phyloP scores from a whole-genome alignment of 176 grass and related monocot genomes.

The Oryza glumipatula region DNA sequence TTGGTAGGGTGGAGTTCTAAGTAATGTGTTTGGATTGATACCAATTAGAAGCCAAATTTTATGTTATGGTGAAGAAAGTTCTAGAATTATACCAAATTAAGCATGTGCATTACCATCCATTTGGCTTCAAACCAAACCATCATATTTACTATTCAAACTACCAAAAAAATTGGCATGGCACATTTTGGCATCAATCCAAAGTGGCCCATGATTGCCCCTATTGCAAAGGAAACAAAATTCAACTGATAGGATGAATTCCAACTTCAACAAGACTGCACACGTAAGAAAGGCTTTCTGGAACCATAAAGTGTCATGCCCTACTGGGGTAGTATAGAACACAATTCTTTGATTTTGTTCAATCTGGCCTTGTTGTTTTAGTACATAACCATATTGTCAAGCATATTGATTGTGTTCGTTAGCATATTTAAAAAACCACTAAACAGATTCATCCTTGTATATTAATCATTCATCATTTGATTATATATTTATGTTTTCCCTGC shows the following conservation, averaged over 20 bases:
- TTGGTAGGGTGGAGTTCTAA: no score
- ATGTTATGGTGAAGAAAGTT: no score
- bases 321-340: not conserved
- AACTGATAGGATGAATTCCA: not conserved
- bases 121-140: no score
- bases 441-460: not conserved
- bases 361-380: not conserved
- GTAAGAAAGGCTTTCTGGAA: not conserved
- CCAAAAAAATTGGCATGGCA: no score
- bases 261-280: not conserved
- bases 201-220: not conserved
- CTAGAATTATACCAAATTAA: no score
- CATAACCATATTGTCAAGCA: not conserved
- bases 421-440: not conserved
- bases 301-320: not conserved
- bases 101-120: no score
- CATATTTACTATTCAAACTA: no score
- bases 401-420: not conserved
- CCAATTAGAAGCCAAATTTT: no score
- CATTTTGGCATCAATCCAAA: no score
- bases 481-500: slow-evolving; percentile 28
- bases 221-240: not conserved
- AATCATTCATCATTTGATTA: slow-evolving; percentile 15
- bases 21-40: no score
- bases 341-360: not conserved